Percentiles rank a stretch among this genome's conserved stretches.
Evolutionary conservation across 768 basidiomycete genomes (phyloP).

Genomic region (Termitomyces eurrhizus): DNA sequence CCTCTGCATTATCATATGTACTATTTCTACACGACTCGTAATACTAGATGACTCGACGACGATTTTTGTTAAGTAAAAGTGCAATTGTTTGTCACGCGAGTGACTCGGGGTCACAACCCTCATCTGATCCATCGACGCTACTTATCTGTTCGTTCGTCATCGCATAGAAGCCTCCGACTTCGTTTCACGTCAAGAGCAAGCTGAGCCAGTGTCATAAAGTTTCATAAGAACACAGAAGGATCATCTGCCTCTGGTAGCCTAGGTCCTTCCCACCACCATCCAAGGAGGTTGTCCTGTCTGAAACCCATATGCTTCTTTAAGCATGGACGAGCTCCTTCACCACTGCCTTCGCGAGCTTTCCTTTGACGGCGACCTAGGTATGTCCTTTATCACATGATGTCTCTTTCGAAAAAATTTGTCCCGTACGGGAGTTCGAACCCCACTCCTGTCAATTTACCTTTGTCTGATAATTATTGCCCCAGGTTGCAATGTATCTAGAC

Average conservation of each 20-base stretch:
- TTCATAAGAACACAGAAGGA: neutral
- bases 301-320: constrained; percentile 2
- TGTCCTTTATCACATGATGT: constrained; percentile 30
- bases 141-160: constrained; percentile 3
- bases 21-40: constrained; percentile 2
- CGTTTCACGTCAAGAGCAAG: constrained; percentile 15
- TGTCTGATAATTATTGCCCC: constrained; percentile 11
- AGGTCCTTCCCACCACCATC: neutral
- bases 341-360: constrained; percentile 84
- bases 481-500: constrained; percentile 76
- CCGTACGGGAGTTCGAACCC: constrained; percentile 42
- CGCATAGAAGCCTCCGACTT: constrained; percentile 10
- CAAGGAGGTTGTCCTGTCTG: neutral
- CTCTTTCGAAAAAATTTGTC: constrained; percentile 10
- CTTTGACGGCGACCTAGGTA: constrained; percentile 89
- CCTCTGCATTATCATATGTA: constrained; percentile 9
- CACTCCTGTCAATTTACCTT: constrained; percentile 20
- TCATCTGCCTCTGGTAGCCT: neutral
- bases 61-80: constrained; percentile 15
- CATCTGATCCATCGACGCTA: constrained; percentile 1
- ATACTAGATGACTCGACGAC: constrained; percentile 10
- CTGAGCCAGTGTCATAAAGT: constrained; percentile 7
- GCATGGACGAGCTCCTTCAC: constrained; percentile 83
- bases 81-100: constrained; percentile 9
- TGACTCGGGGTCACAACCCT: constrained; percentile 13